Evolutionary conservation across 352 stramenopile species (phyloP), one percentile per base, ranked within the genome.

Genomic region (Phytophthora pistaciae): DNA sequence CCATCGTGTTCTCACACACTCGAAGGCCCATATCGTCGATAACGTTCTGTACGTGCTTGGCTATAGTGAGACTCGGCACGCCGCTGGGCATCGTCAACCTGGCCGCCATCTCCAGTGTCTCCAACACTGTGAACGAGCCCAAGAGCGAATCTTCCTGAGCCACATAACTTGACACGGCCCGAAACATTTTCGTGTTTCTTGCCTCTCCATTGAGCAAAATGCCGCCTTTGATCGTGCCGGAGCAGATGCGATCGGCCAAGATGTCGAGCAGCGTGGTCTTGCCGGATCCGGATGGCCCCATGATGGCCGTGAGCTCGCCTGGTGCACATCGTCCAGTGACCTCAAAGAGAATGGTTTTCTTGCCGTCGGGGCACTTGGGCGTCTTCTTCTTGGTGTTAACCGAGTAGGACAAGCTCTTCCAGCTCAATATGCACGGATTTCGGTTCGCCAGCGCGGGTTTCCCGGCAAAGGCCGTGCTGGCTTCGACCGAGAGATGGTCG

Each of bases 191-290:
- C 4, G 59, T 54, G 1, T 80, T 59, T 7, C 81, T 79, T 7
- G 67, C 55, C 1, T 68, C 67, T 21, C 83, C 79, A 46, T 91
- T 90, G 5, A 93, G 49, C n/a, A 67, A 60, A 10, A 91, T 74
- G 5, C 66, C 48, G 2, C 86, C 84, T 10, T 82, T 75, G 29
- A 91, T 69, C 8, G 67, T 62, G 16, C 75, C 71, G 18, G 44
- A 70, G 13, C 68, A 67, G 21, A 72, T 72, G 13, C 83, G 80
- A 42, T 87, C 79, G 0, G 83, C 80, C n/a, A 93, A 64, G 10
- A 91, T 83, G 55, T 92, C 85, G 27, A 92, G 78, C 42, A 92
- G 54, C n/a, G 83, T 90, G 8, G 81, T 90, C 71, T 91, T 91
- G n/a, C 83, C 83, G 1, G 72, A 76, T 4, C 83, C 85, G 0